These are phyloP conservation scores for Alternaria ethzedia DNA, from an alignment of 2,329 filamentous ascomycete genomes.

Conservation along the genomic window DNA sequence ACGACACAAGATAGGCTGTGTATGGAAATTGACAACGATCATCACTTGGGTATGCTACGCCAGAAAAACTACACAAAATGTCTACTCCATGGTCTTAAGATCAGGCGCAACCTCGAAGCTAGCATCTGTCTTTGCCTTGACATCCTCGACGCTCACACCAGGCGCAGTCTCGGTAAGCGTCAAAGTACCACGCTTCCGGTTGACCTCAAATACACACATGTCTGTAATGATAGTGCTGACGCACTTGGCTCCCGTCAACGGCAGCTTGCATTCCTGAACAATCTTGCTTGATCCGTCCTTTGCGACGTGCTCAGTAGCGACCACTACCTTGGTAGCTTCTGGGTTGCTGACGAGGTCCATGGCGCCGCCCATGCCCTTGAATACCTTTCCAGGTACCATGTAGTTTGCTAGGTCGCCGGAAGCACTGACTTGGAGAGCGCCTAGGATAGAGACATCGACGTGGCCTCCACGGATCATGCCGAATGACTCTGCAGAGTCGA, in stretches of 20 bases:
- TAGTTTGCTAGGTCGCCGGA: slow-evolving; percentile 86
- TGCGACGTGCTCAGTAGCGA: slow-evolving; percentile 93
- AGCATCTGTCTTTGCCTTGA: slow-evolving; percentile 85
- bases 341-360: slow-evolving; percentile 93
- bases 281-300: slow-evolving; percentile 94
- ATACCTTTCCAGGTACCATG: slow-evolving; percentile 84
- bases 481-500: slow-evolving; percentile 87
- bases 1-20: not conserved
- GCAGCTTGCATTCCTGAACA: slow-evolving; percentile 65
- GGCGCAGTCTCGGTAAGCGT: slow-evolving; percentile 84
- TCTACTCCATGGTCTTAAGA: slow-evolving; percentile 73
- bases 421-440: slow-evolving; percentile 85
- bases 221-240: slow-evolving; percentile 51
- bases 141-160: slow-evolving; percentile 84
- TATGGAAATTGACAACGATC: not conserved
- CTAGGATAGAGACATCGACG: slow-evolving; percentile 86
- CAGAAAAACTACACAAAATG: not conserved
- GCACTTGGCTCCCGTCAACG: slow-evolving; percentile 47
- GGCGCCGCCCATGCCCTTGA: slow-evolving; percentile 90
- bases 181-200: slow-evolving; percentile 67
- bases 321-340: slow-evolving; percentile 81
- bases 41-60: not conserved
- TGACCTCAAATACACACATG: slow-evolving; percentile 66
- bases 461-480: slow-evolving; percentile 90
- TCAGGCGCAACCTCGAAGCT: slow-evolving; percentile 79